Conservation (phyloP, 768 basidiomycete species). For the Baorangia bicolor region DNA sequence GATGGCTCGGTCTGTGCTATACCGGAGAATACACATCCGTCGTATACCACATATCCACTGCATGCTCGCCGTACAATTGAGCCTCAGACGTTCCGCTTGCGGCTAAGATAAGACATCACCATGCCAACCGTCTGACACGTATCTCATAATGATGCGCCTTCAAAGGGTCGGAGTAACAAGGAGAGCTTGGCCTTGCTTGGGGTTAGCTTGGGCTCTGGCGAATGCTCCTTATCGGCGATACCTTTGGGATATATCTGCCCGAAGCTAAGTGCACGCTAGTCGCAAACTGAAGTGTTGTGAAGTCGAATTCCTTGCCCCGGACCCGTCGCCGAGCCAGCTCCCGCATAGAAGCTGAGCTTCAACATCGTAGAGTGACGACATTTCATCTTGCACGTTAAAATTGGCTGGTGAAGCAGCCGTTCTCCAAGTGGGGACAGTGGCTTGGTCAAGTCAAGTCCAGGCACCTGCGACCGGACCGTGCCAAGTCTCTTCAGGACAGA, state of each 20-base stretch:
- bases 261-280: not conserved
- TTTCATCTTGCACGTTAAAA: not conserved
- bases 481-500: not conserved
- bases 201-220: not conserved
- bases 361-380: not conserved
- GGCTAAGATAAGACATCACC: not conserved
- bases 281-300: not conserved
- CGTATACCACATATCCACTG: not conserved
- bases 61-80: not conserved
- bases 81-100: not conserved
- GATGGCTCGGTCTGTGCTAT: not conserved
- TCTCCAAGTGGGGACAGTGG: not conserved
- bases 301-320: not conserved
- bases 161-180: not conserved
- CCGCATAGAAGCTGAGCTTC: not conserved
- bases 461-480: not conserved
- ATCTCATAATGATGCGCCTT: not conserved
- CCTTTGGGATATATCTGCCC: not conserved
- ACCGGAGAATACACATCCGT: not conserved
- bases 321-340: not conserved
- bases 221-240: not conserved
- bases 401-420: not conserved
- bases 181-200: not conserved
- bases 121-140: slow-evolving; percentile 2
- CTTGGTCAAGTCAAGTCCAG: too few relatives aligned